Evolutionary conservation across 768 basidiomycete genomes (phyloP), one percentile per base, ranked within the genome.

Genomic region (Postia placenta): DNA sequence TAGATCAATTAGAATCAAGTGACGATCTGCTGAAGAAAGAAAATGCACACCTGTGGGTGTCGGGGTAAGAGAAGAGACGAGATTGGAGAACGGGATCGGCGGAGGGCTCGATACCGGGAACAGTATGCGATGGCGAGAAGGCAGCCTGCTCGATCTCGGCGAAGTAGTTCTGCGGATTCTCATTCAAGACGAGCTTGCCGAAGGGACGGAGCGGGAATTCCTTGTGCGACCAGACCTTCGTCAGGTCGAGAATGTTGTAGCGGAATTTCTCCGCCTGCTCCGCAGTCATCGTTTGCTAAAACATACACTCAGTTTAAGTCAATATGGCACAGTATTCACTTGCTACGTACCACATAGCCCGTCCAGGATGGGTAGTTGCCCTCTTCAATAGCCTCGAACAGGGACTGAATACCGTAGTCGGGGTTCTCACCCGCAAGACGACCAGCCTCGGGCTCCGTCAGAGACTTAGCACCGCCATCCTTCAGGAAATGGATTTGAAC

Each of bases 11-110:
- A 15, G 20, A 2, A 26, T 11, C 14, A n/a, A n/a, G n/a, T n/a
- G n/a, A n/a, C n/a, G n/a, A n/a, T n/a, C n/a, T n/a, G 30, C 17
- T 7, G 15, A 35, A 28, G 24, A 43, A 11, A 17, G 26, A 11
- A 2, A 25, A 7, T 23, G 39, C 49, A 19, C 20, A 53, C 55
- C 56, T 50, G 64, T 90, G 87, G 30, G 88, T 89, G 62, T 91
- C 88, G 3, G 86, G 85, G 74, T 98, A 98, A 3, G 91, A 90
- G 82, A 96, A 97, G 42, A 96, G 79, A 47, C 94, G 89, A 19
- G 88, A 87, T 64, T 97, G 93, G 55, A 97, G 76, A 57, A 97
- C 89, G 20, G 94, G 94, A 68, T 98, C 94, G 19, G 84, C 80
- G 3, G 88, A 85, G 35, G 92, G 79, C 72, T 96, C 94, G 56